Conservation (phyloP, 2,329 filamentous ascomycete species). For the Xylaria digitata region DNA sequence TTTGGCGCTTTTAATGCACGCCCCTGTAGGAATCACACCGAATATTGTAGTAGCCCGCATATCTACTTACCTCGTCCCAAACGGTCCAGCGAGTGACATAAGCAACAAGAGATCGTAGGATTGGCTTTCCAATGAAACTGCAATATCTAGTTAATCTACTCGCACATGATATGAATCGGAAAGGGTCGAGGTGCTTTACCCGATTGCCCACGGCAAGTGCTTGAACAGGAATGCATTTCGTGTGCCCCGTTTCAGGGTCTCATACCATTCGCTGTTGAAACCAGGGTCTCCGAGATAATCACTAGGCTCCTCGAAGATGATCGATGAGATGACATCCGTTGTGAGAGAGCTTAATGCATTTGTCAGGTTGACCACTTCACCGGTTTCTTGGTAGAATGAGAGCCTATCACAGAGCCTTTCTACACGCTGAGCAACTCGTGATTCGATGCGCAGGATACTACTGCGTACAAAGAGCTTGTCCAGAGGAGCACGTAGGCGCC, state of each 20-base stretch:
- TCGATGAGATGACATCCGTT: conserved; percentile 19
- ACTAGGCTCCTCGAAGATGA: conserved; percentile 24
- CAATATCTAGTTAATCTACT: background rate
- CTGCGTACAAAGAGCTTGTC: conserved; percentile 17
- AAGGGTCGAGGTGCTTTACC: conserved; percentile 1
- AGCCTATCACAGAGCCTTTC: conserved; percentile 14
- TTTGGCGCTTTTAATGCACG: background rate
- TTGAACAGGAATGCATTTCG: conserved; percentile 20
- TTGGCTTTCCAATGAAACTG: conserved; percentile 12
- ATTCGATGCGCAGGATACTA: conserved; percentile 17
- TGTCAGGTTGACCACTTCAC: conserved; percentile 22
- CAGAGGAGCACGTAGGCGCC: conserved; percentile 13
- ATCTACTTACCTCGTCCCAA: conserved; percentile 19
- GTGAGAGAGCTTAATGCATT: conserved; percentile 22
- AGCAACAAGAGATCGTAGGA: conserved; percentile 4
- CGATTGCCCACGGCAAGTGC: conserved; percentile 16
- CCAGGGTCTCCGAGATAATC: conserved; percentile 26
- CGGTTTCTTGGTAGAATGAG: background rate
- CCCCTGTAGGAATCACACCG: no score
- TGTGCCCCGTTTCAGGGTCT: conserved; percentile 19
- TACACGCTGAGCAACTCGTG: conserved; percentile 17
- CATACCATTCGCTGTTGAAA: conserved; percentile 23
- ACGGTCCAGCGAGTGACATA: conserved; percentile 19
- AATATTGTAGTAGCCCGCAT: no score
- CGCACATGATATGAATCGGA: background rate